Evolutionary conservation across 164 flowering plant species (phyloP).

Genomic region (Pachysandra terminalis): DNA sequence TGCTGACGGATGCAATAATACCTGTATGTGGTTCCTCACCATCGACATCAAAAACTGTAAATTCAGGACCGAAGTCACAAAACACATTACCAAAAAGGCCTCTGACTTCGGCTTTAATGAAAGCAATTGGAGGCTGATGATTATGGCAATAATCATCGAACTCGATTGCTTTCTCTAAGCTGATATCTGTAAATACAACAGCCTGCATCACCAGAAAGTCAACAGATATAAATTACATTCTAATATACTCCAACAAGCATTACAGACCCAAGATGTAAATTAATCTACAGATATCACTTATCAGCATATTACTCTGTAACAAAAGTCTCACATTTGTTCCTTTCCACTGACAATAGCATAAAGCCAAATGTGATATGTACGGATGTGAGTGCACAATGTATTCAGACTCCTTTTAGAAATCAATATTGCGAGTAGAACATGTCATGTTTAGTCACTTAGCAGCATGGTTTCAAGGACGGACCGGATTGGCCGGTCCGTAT

Average conservation of each 20-base stretch:
- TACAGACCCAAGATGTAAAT: neutral
- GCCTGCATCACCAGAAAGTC: constrained; percentile 47
- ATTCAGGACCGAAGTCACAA: constrained; percentile 84
- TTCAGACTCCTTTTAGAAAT: no score
- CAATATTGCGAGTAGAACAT: no score
- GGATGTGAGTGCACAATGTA: no score
- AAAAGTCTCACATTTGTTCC: no score
- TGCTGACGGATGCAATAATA: constrained; percentile 83
- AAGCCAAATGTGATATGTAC: no score
- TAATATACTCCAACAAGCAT: neutral
- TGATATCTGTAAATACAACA: constrained; percentile 74
- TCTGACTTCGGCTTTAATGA: constrained; percentile 77
- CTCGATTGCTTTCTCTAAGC: constrained; percentile 61
- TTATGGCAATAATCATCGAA: constrained; percentile 72
- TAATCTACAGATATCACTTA: no score
- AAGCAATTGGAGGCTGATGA: constrained; percentile 80
- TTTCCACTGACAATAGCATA: no score
- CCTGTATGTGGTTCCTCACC: constrained; percentile 88
- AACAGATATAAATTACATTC: neutral
- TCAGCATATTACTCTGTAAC: no score
- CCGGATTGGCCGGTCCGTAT: no score
- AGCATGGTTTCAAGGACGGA: no score
- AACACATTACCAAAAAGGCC: constrained; percentile 83
- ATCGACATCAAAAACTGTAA: constrained; percentile 76
- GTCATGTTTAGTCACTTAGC: no score